Percentiles rank a stretch among this genome's conserved stretches.
Evolutionary conservation across 2,329 filamentous ascomycete species (phyloP).

Genomic region (Sarocladium oryzae): DNA sequence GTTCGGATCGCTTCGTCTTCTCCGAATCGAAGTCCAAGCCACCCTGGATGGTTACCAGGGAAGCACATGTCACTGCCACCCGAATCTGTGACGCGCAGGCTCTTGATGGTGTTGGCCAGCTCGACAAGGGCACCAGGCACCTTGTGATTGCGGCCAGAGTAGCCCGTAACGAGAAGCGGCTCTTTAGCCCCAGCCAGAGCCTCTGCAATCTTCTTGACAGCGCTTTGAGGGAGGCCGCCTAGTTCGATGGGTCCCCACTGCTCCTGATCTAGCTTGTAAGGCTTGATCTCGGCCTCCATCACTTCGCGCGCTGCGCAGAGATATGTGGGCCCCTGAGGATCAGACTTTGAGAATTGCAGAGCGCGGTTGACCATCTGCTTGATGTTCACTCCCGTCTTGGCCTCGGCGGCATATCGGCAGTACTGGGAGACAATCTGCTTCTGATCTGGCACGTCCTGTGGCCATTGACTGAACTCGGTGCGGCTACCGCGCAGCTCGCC

Average conservation of each 20-base stretch:
- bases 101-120: slow-evolving; percentile 61
- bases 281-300: slow-evolving; percentile 77
- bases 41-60: slow-evolving; percentile 61
- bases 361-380: slow-evolving; percentile 87
- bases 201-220: slow-evolving; percentile 51
- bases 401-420: slow-evolving; percentile 75
- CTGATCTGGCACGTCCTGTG: slow-evolving; percentile 78
- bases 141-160: slow-evolving; percentile 61
- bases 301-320: slow-evolving; percentile 71
- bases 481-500: slow-evolving; percentile 71
- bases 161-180: slow-evolving; percentile 66
- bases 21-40: slow-evolving; percentile 67
- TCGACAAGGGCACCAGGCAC: slow-evolving; percentile 56
- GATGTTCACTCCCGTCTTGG: slow-evolving; percentile 77
- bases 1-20: slow-evolving; percentile 65
- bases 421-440: slow-evolving; percentile 78
- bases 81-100: slow-evolving; percentile 66
- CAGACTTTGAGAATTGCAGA: slow-evolving; percentile 71
- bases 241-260: slow-evolving; percentile 67
- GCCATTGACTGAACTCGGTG: slow-evolving; percentile 83
- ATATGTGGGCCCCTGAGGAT: slow-evolving; percentile 75
- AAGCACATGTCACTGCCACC: slow-evolving; percentile 79
- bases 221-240: slow-evolving; percentile 47
- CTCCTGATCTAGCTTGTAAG: slow-evolving; percentile 60
- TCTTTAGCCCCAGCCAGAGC: slow-evolving; percentile 57